Evolutionary conservation across 345 rosid genomes (phyloP).

Genomic region (Melaleuca alternifolia): DNA sequence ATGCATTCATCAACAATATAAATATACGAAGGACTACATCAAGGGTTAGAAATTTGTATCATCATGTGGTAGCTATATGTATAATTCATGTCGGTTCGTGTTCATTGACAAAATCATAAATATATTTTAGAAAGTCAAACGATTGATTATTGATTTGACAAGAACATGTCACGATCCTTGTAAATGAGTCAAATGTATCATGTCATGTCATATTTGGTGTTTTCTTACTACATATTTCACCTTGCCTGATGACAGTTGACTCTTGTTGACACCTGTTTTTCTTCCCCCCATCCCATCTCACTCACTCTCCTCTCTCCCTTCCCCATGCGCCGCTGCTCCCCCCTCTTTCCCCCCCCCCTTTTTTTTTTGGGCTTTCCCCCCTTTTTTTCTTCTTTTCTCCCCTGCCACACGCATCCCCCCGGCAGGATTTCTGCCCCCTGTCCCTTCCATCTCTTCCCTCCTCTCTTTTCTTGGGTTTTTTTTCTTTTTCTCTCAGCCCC

Average conservation of each 20-base stretch:
- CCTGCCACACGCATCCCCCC: too few species aligned
- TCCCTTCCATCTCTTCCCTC: too few species aligned
- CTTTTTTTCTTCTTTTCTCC: too few species aligned
- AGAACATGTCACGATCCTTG: not conserved
- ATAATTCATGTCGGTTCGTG: not conserved
- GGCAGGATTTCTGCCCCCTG: too few species aligned
- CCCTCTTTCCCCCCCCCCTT: too few species aligned
- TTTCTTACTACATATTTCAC: not conserved
- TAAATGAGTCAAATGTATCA: not conserved
- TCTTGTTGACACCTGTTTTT: too few species aligned
- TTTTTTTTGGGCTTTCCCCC: too few species aligned
- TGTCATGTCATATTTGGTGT: not conserved
- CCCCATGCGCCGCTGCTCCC: too few species aligned
- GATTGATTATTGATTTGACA: not conserved
- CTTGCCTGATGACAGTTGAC: not conserved
- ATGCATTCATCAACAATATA: not conserved
- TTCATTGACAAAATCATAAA: not conserved
- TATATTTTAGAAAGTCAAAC: not conserved
- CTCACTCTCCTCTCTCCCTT: too few species aligned
- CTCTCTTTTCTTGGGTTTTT: too few species aligned
- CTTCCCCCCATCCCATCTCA: too few species aligned
- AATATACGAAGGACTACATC: not conserved
- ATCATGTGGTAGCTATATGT: not conserved
- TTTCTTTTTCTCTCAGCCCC: too few species aligned
- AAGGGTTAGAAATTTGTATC: not conserved